Conservation (phyloP, 163 green algal genomes). For the Trebouxia gelatinosa region DNA sequence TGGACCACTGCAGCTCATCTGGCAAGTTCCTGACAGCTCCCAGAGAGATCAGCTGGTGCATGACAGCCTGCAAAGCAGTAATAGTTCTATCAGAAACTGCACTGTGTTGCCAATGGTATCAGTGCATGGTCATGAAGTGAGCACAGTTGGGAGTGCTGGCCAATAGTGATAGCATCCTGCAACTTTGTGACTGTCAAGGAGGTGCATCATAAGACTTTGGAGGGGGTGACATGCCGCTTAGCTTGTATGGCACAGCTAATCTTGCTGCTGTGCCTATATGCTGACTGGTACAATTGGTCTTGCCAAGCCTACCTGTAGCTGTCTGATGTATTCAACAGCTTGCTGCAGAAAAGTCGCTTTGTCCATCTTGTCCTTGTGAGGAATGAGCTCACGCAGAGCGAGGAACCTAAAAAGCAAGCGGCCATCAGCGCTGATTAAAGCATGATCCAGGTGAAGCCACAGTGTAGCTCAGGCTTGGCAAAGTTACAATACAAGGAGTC, state of each 20-base stretch:
- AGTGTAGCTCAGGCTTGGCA: background rate
- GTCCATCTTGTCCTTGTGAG: slow-evolving; percentile 39
- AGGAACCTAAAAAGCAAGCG: slow-evolving; percentile 17
- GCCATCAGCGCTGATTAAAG: background rate
- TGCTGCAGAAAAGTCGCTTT: slow-evolving; percentile 30
- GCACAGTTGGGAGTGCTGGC: too few relatives aligned
- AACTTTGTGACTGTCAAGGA: too few relatives aligned
- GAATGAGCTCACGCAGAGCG: slow-evolving; percentile 33
- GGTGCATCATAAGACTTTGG: too few relatives aligned
- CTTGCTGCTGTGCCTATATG: too few relatives aligned
- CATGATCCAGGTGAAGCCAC: background rate
- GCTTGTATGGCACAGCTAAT: too few relatives aligned
- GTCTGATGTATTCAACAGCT: background rate
- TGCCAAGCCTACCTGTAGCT: too few relatives aligned
- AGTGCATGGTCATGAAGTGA: too few relatives aligned
- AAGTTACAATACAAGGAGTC: background rate
- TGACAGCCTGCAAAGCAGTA: slow-evolving; percentile 20
- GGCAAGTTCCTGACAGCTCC: slow-evolving; percentile 20
- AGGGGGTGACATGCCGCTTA: too few relatives aligned
- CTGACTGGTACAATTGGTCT: too few relatives aligned
- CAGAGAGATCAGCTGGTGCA: slow-evolving; percentile 35
- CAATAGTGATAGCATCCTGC: too few relatives aligned
- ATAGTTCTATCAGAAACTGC: background rate
- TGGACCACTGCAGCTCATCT: slow-evolving; percentile 34
- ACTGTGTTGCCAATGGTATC: too few relatives aligned